A percentile compares a stretch with the other conserved stretches of the same genome.
Conservation (phyloP, 2,329 filamentous ascomycete genomes). For the Sporothrix sp. region DNA sequence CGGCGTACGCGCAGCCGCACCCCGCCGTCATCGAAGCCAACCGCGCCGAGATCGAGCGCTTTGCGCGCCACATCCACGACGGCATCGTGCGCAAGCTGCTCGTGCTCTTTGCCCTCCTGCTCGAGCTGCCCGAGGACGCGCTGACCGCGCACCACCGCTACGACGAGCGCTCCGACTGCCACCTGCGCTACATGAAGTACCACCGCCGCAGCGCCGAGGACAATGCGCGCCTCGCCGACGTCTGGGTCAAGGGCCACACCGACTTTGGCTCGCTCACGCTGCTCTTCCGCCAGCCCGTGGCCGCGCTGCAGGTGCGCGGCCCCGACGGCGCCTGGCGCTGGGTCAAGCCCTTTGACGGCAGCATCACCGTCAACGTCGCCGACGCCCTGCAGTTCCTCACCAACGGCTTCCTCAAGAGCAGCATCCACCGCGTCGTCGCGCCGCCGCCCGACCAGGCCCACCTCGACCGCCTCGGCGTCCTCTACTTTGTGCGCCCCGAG, state of each 20-base stretch:
- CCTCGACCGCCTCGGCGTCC: constrained; percentile 38
- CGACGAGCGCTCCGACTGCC: constrained; percentile 43
- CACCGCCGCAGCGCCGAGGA: constrained; percentile 26
- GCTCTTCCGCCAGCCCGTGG: constrained; percentile 45
- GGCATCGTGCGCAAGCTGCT: constrained; percentile 45
- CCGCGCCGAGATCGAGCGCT: constrained; percentile 45
- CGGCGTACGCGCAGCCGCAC: constrained; percentile 33
- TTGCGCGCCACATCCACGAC: constrained; percentile 36
- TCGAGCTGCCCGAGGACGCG: constrained; percentile 48
- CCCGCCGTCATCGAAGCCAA: constrained; percentile 38
- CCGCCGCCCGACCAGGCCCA: constrained; percentile 33
- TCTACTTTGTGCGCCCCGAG: constrained; percentile 41
- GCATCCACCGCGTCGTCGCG: constrained; percentile 26
- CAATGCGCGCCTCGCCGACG: constrained; percentile 26
- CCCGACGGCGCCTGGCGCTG: constrained; percentile 35
- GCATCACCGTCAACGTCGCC: constrained; percentile 38
- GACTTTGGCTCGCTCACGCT: constrained; percentile 44
- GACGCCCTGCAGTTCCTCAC: constrained; percentile 38
- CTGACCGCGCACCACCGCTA: constrained; percentile 47
- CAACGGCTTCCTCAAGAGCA: constrained; percentile 31
- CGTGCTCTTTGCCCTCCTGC: constrained; percentile 47
- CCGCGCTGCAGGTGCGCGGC: constrained; percentile 39
- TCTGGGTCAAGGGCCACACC: constrained; percentile 35
- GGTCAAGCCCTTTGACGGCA: constrained; percentile 34
- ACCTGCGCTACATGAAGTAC: constrained; percentile 52